Conservation (phyloP, 1,139 yeast genomes). For the Kodamaea plutei region DNA sequence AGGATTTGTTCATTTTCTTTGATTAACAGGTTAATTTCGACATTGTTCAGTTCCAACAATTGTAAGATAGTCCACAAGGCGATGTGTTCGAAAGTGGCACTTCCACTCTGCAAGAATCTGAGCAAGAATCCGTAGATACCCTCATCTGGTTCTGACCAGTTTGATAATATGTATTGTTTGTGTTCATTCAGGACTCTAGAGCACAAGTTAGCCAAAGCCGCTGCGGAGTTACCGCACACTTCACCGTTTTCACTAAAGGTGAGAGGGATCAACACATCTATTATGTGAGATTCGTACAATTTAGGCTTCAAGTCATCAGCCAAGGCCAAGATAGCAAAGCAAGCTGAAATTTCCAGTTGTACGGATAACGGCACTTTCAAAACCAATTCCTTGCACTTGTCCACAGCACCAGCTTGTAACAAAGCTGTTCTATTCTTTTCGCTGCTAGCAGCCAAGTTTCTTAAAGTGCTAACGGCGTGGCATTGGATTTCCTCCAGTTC, state of each 20-base stretch:
- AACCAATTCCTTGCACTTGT: conserved; percentile 86
- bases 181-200: conserved; percentile 80
- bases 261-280: conserved; percentile 86
- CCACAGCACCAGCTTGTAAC: conserved; percentile 93
- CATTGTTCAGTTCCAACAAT: conserved; percentile 81
- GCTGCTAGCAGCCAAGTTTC: conserved; percentile 93
- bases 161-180: conserved; percentile 64
- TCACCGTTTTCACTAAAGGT: conserved; percentile 87
- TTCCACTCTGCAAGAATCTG: conserved; percentile 76
- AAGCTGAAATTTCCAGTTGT: conserved; percentile 94
- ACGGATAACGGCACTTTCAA: conserved; percentile 80
- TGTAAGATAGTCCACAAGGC: conserved; percentile 97
- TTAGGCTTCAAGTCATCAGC: conserved; percentile 93
- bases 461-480: conserved; percentile 91
- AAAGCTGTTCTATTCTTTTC: conserved; percentile 91
- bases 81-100: conserved; percentile 96
- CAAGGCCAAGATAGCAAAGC: conserved; percentile 92
- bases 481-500: conserved; percentile 96
- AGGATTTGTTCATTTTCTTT: conserved; percentile 58
- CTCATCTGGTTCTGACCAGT: conserved; percentile 78
- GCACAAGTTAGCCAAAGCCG: conserved; percentile 93
- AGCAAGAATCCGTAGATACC: conserved; percentile 84
- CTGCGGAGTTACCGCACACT: conserved; percentile 98
- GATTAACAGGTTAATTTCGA: conserved; percentile 59
- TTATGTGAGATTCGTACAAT: conserved; percentile 76